Conservation (phyloP, 139 green algal species). For the Asterochloris sp. region DNA sequence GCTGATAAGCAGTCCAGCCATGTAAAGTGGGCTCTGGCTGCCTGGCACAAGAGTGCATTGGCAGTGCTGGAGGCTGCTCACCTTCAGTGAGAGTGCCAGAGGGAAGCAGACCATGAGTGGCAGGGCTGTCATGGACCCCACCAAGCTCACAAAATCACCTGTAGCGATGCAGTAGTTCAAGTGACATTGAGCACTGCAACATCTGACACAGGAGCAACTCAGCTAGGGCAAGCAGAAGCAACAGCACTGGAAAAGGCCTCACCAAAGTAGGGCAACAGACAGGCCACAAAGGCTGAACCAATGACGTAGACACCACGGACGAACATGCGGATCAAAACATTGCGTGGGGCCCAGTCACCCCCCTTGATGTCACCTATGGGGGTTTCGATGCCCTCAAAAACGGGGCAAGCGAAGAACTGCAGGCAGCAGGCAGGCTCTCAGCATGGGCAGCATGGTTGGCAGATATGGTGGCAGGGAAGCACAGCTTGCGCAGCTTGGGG, state of each 20-base stretch:
- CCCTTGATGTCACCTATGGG: background rate
- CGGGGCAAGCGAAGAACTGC: slow-evolving; percentile 9
- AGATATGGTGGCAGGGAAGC: background rate
- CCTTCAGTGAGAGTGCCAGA: too few species aligned
- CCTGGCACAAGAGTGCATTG: background rate
- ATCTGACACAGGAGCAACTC: too few species aligned
- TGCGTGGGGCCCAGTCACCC: background rate
- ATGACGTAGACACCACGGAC: background rate
- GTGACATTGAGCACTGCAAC: too few species aligned
- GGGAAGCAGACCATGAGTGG: background rate
- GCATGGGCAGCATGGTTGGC: background rate
- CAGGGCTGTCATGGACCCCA: slow-evolving; percentile 1
- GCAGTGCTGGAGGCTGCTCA: background rate
- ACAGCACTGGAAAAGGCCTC: background rate
- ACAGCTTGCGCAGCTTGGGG: background rate
- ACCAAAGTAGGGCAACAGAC: slow-evolving; percentile 7
- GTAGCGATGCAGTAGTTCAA: too few species aligned
- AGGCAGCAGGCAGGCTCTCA: background rate
- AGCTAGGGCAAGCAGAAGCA: too few species aligned
- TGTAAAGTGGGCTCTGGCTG: too few species aligned
- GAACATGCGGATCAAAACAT: background rate
- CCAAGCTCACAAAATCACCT: background rate
- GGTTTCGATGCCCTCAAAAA: background rate
- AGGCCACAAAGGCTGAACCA: background rate
- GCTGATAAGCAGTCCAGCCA: too few species aligned